Base-by-base conservation (phyloP, 768 basidiomycete species). In the Agaricus sinodeliciosus region DNA sequence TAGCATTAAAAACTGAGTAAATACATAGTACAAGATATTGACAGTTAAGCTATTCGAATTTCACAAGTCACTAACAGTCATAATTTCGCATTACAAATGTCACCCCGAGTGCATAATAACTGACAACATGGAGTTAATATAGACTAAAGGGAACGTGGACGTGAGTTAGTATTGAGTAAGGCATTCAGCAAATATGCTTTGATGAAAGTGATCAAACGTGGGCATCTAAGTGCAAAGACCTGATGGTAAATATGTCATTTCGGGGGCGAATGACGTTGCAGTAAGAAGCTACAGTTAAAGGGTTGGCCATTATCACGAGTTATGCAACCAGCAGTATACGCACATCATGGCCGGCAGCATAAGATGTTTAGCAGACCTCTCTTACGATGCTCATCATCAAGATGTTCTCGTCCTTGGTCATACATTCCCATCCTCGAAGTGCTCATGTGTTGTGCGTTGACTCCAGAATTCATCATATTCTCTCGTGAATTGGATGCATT, bases 321-420 rank as follows among this genome's bases (percentile, higher is more conserved):
- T 9, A 39, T 64, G 64, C 64, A 68, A 49, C 68, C 71, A 59
- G 69, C 27, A 48, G 43, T 37, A 37, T 22, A 26, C 8, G 31
- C 56, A 25, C 39, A 46, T 69, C 56, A 87, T 72, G 75, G 80
- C 60, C 81, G 78, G 65, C 87, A 90, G 67, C 87, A 90, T 53
- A 90, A 67, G 40, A 81, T 70, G 56, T 72, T 72, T 70, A 79
- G 84, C 63, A 90, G 73, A 18, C 85, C 80, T 55, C 72, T 78
- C 66, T 76, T 75, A 63, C 78, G 75, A 52, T 79, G 79, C 25
- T 80, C 80, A 56, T 76, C 81, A 60, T 85, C 84, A 55, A 85
- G 84, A 55, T 81, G 81, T 56, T 79, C 74, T 56, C 81, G 85
- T 34, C 82, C 81, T 27, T 77, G 70, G 52, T 86, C 85, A 59